These are phyloP conservation scores for Fusarium sp. DNA, from an alignment of 2,329 filamentous ascomycete genomes.

Conservation along the genomic window DNA sequence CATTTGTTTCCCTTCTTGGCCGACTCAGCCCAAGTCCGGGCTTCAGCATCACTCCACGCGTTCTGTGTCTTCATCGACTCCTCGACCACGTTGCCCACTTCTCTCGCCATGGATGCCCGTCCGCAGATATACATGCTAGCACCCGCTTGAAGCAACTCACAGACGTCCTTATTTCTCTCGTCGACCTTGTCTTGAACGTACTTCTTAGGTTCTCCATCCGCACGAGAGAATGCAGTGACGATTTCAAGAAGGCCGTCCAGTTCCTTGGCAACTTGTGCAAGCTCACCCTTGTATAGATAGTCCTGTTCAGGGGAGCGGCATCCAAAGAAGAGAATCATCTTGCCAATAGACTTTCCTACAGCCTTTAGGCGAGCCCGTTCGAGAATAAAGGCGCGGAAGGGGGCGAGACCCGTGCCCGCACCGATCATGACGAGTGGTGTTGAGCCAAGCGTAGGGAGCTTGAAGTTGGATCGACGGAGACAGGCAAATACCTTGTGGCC, in stretches of 20 bases:
- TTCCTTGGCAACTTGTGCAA: conserved; percentile 32
- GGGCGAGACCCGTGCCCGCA: conserved; percentile 62
- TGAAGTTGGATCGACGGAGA: conserved; percentile 54
- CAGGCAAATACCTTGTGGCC: conserved; percentile 39
- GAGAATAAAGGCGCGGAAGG: conserved; percentile 48
- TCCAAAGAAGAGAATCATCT: conserved; percentile 65
- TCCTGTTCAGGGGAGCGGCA: conserved; percentile 65
- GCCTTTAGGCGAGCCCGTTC: conserved; percentile 40
- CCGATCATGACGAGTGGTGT: conserved; percentile 64
- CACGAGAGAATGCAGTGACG: conserved; percentile 35
- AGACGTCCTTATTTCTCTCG: conserved; percentile 46
- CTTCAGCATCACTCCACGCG: conserved; percentile 53
- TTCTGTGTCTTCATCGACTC: conserved; percentile 50
- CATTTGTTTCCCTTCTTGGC: conserved; percentile 63
- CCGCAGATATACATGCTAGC: conserved; percentile 58
- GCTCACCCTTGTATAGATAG: conserved; percentile 63
- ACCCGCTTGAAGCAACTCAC: conserved; percentile 47
- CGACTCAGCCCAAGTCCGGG: conserved; percentile 58
- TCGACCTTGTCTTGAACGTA: conserved; percentile 55
- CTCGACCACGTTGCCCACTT: conserved; percentile 54
- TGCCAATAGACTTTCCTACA: conserved; percentile 37
- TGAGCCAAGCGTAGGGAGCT: conserved; percentile 54
- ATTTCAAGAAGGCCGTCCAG: conserved; percentile 32
- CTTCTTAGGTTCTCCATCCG: conserved; percentile 31
- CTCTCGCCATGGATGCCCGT: conserved; percentile 56